phyloP scores from a whole-genome alignment of 495 filamentous ascomycete genomes.

The Podospora tetraspora region DNA sequence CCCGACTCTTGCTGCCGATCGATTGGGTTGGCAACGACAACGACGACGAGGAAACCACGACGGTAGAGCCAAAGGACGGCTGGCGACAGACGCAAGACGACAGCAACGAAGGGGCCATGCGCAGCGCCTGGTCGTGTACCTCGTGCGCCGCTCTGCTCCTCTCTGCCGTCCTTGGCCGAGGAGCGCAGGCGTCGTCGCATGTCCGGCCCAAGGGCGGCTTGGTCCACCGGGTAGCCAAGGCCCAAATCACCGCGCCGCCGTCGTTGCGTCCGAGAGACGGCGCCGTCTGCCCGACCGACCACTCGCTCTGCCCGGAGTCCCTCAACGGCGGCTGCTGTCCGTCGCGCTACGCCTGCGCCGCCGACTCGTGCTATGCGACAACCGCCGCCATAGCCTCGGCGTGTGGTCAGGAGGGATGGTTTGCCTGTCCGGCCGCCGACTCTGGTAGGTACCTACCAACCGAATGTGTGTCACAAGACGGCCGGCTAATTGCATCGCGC shows the following conservation, averaged over 20 bases:
- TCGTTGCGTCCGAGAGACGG: conserved; percentile 18
- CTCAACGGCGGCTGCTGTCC: conserved; percentile 42
- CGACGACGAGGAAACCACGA: conserved; percentile 15
- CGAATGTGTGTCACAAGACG: too few species aligned
- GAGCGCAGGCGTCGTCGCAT: conserved; percentile 22
- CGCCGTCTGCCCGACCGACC: conserved; percentile 24
- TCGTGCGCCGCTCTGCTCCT: conserved; percentile 24
- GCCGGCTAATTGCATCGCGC: neutral
- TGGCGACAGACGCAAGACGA: neutral
- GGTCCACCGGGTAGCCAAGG: conserved; percentile 36
- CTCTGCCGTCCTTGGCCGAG: conserved; percentile 22
- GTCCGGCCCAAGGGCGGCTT: conserved; percentile 17
- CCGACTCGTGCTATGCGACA: conserved; percentile 40
- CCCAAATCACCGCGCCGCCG: conserved; percentile 24
- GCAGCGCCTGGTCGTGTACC: conserved; percentile 25
- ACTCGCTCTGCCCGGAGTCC: conserved; percentile 33
- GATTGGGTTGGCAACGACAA: neutral
- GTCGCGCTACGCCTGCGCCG: conserved; percentile 37
- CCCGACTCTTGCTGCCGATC: neutral
- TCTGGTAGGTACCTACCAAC: conserved; percentile 19
- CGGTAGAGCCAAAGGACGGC: neutral
- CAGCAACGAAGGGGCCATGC: conserved; percentile 25
- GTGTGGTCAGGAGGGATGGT: conserved; percentile 30
- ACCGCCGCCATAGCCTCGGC: conserved; percentile 36
- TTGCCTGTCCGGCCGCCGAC: conserved; percentile 26